Base-by-base conservation (phyloP, 1,139 yeast species). In the Scheffersomyces illinoinensis region DNA sequence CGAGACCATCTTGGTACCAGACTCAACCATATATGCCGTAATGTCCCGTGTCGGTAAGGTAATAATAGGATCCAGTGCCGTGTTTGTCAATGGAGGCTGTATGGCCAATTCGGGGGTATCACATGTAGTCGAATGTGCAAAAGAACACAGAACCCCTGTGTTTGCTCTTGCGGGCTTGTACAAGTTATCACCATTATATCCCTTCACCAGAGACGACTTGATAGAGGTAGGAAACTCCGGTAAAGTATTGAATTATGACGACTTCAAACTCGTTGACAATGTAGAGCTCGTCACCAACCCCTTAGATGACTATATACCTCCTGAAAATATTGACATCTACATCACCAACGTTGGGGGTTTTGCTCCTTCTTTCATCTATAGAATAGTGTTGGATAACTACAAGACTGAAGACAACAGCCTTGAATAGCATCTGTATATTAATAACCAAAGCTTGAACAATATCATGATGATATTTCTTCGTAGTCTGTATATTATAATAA, bases 41-140 rank as follows among this genome's bases (percentile, higher is more conserved):
- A 96, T 96, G 99, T 90, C 98, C 54, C 82, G 98, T 63, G 99
- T 96, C 2, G 98, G 98, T 54, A 96, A 96, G 73, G 99, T 96
- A 33, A 86, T 95, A 61, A 85, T 96, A 61, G 98, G 98, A 23
- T 89, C 98, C 1, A 86, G 91, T 64, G 87, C 97, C 0, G 98
- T 96, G 8, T 90, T 92, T 72, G 97, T 97, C 58, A 95, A 96
- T 71, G 99, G 99, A 59, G 98, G 99, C 10, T 89, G 97, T 64
- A 85, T 93, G 59, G 87, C 97, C 2, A 86, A 90, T 23, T 87
- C 97, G 0, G 99, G 99, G 54, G 97, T 91, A 47, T 92, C 97
- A 24, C 85, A 91, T 58, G 97, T 93, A 10, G 96, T 97, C 64
- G 97, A 93, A 75, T 91, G 98, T 75, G 99, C 99, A 17, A 91